These are phyloP conservation scores for Termitomyces sp. DNA, from an alignment of 768 basidiomycete species.

Conservation along the genomic window DNA sequence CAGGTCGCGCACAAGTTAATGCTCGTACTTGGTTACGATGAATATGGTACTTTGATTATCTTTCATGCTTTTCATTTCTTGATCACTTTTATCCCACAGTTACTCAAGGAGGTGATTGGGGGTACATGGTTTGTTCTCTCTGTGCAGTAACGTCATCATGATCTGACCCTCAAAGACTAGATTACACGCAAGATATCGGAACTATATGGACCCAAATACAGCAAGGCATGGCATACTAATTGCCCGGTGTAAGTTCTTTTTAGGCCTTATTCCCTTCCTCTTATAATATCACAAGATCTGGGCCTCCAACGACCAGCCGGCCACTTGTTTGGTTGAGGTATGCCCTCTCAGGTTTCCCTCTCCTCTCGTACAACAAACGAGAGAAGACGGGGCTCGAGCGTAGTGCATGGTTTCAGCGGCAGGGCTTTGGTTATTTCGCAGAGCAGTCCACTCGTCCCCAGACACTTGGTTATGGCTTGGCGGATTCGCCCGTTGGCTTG, in stretches of 20 bases:
- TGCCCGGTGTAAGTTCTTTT: constrained; percentile 24
- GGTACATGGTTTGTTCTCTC: constrained; percentile 24
- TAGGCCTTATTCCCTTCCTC: not conserved
- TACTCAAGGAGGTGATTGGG: constrained; percentile 48
- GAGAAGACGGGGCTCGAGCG: constrained; percentile 31
- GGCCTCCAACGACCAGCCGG: constrained; percentile 17
- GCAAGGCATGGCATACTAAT: constrained; percentile 53
- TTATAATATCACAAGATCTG: constrained; percentile 5
- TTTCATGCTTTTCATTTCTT: not conserved
- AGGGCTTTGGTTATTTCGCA: constrained; percentile 32
- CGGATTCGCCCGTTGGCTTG: constrained; percentile 54
- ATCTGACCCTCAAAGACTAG: not conserved
- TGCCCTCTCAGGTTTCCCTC: constrained; percentile 17
- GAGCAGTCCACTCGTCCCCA: constrained; percentile 45
- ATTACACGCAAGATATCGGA: constrained; percentile 24
- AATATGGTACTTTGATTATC: constrained; percentile 30
- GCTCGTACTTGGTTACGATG: constrained; percentile 40
- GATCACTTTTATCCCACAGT: constrained; percentile 22
- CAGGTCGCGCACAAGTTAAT: constrained; percentile 48
- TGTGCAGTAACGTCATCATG: not conserved
- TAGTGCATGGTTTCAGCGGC: constrained; percentile 20
- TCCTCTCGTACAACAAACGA: constrained; percentile 16
- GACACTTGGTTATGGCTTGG: constrained; percentile 47
- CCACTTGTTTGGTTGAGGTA: constrained; percentile 23
- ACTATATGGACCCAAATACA: constrained; percentile 29